phyloP scores from a whole-genome alignment of 2,329 filamentous ascomycete species.

The Penicillium hordei region DNA sequence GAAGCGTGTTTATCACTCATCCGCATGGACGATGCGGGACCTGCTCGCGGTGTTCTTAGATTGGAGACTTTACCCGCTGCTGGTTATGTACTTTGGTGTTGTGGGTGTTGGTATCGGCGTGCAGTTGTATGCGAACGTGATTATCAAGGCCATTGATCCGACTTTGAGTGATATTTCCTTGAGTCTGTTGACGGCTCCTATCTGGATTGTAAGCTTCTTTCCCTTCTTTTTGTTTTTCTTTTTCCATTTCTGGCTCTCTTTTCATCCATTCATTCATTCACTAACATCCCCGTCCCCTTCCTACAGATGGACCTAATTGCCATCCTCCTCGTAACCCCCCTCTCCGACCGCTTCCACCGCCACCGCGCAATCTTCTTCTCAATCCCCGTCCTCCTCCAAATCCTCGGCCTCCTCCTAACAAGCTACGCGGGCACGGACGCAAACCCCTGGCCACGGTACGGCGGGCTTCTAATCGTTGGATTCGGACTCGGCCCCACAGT shows the following conservation, averaged over 20 bases:
- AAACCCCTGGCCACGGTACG: conserved; percentile 80
- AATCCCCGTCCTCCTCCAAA: conserved; percentile 72
- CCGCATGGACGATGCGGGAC: conserved; percentile 71
- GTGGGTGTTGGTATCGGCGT: conserved; percentile 90
- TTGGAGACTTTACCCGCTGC: conserved; percentile 84
- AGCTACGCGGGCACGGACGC: conserved; percentile 65
- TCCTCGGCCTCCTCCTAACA: conserved; percentile 73
- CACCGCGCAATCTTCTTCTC: conserved; percentile 80
- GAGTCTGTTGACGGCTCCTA: conserved; percentile 82
- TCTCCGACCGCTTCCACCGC: conserved; percentile 83
- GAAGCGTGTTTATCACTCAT: conserved; percentile 73
- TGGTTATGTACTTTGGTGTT: conserved; percentile 92
- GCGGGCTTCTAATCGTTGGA: conserved; percentile 83
- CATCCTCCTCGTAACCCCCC: conserved; percentile 79
- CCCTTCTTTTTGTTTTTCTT: fast-evolving
- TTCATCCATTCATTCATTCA: background rate
- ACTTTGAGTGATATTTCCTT: conserved; percentile 70
- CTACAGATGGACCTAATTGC: conserved; percentile 78
- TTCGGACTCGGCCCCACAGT: conserved; percentile 89
- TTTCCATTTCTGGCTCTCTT: background rate
- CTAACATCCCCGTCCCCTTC: background rate
- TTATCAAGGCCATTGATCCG: conserved; percentile 76
- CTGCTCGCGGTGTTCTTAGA: conserved; percentile 71
- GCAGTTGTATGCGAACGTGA: conserved; percentile 83
- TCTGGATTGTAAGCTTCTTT: conserved; percentile 72